Base-by-base conservation (phyloP, 2,329 filamentous ascomycete species). In the Sclerotinia glacialis region DNA sequence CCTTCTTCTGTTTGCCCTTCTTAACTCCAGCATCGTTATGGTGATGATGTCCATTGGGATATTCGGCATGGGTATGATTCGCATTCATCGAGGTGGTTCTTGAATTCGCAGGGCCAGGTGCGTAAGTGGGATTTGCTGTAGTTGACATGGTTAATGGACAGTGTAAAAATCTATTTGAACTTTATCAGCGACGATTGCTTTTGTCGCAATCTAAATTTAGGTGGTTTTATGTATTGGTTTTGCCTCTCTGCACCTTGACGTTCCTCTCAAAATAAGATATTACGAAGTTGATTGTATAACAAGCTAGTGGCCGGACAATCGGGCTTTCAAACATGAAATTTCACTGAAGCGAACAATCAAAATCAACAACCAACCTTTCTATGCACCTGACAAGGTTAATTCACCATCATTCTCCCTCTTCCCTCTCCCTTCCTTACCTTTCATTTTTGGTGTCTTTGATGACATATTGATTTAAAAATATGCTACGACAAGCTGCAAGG, bases 1-100 rank as follows among this genome's bases (percentile, higher is more conserved):
- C 82, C 80, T 96, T 96, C 81, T 96, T 96, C 72, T 84, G 86
- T 81, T 96, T 96, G 66, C 83, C 86, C 79, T 95, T 95, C 81
- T 93, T 95, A 66, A 85, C 79, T 55, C 83, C 79, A 74, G 80
- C 68, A 77, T 80, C 77, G 70, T 74, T 78, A 71, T 75, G 78
- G 76, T 76, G 80, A 74, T 69, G 80, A 75, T 69, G 79, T 50
- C 76, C 75, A 70, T 76, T 76, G 52, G 72, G 70, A 54, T 73
- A 74, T 28, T 72, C 62, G 46, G 72, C 68, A 34, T 77, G 75
- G 44, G 67, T 61, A 62, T 71, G 66, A 18, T 56, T 73, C 59
- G 72, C 68, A 67, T 73, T 67, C 60, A 69, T 69, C 9, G 73
- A 72, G 42, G 74, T 71, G n/a, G 71, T 66, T 69, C 73, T 72